These are phyloP conservation scores for Camellia oleifera DNA, from an alignment of 179 eudicot species.

Conservation along the genomic window DNA sequence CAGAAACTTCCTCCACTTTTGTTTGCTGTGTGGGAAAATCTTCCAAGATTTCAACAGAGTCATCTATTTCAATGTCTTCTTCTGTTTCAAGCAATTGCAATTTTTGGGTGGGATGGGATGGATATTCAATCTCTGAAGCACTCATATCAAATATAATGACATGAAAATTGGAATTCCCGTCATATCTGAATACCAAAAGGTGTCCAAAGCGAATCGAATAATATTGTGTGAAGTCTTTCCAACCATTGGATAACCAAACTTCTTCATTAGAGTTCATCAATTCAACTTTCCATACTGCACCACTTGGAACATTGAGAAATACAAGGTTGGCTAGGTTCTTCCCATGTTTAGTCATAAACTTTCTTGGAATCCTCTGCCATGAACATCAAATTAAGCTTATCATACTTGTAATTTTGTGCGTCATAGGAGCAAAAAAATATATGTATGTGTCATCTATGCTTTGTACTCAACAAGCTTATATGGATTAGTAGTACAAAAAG, in stretches of 20 bases:
- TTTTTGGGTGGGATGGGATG: not conserved
- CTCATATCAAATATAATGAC: slow-evolving; percentile 37
- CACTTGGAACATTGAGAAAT: slow-evolving; percentile 27
- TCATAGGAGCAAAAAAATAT: too few relatives aligned
- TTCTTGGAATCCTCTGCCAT: slow-evolving; percentile 27
- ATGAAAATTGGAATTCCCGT: slow-evolving; percentile 34
- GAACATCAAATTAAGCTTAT: not conserved
- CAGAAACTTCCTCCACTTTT: not conserved
- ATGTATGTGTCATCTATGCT: too few relatives aligned
- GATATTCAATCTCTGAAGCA: slow-evolving; percentile 43
- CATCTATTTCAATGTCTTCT: slow-evolving; percentile 5
- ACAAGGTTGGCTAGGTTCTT: slow-evolving; percentile 9
- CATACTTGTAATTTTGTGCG: too few relatives aligned
- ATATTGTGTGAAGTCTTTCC: slow-evolving; percentile 39
- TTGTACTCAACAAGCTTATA: not conserved
- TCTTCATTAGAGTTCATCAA: slow-evolving; percentile 20
- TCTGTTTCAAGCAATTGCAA: not conserved
- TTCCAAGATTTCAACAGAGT: not conserved
- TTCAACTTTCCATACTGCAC: slow-evolving; percentile 36
- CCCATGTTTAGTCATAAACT: slow-evolving; percentile 17
- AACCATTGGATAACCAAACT: slow-evolving; percentile 47
- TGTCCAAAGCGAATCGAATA: slow-evolving; percentile 34
- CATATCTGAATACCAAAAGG: slow-evolving; percentile 40
- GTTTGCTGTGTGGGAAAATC: too few relatives aligned
- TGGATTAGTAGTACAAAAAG: too few relatives aligned